Conservation (phyloP, 306 rosid genomes). For the Aeschynomene evenia region DNA sequence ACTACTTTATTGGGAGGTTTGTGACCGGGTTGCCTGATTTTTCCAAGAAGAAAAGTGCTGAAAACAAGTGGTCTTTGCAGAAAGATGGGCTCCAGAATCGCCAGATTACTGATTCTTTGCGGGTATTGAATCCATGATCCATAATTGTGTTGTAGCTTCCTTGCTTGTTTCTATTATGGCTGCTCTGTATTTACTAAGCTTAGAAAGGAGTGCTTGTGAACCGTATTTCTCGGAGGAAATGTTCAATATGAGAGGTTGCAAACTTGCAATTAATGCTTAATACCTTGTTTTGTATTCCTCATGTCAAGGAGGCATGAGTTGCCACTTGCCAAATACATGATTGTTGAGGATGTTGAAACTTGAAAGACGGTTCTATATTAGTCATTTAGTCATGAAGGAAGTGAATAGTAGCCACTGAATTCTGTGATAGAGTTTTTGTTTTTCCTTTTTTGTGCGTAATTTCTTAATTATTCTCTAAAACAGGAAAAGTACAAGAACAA, state of each 20-base stretch:
- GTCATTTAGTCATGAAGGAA: slow-evolving; percentile 10
- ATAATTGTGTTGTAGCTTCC: neutral
- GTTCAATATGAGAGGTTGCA: neutral
- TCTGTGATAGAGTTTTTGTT: neutral
- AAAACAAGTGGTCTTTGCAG: slow-evolving; percentile 79
- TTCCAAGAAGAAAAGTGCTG: slow-evolving; percentile 84
- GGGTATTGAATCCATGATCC: slow-evolving; percentile 50
- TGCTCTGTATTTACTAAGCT: neutral
- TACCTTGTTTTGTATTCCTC: neutral
- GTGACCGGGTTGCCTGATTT: slow-evolving; percentile 82
- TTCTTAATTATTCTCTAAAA: slow-evolving; percentile 28
- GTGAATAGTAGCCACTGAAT: neutral
- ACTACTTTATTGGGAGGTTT: slow-evolving; percentile 79
- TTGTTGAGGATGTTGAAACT: neutral
- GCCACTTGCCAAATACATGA: neutral
- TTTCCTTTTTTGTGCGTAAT: neutral
- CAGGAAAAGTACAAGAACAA: slow-evolving; percentile 93
- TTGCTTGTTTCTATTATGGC: neutral
- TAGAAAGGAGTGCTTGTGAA: neutral
- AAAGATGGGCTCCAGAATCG: slow-evolving; percentile 89
- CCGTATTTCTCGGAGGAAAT: neutral
- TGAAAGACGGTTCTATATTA: neutral
- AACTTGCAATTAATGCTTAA: neutral
- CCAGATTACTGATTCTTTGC: slow-evolving; percentile 63
- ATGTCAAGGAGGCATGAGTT: slow-evolving; percentile 10